Base-by-base conservation (phyloP, 805 yeast genomes). In the Yamadazyma insecticola region DNA sequence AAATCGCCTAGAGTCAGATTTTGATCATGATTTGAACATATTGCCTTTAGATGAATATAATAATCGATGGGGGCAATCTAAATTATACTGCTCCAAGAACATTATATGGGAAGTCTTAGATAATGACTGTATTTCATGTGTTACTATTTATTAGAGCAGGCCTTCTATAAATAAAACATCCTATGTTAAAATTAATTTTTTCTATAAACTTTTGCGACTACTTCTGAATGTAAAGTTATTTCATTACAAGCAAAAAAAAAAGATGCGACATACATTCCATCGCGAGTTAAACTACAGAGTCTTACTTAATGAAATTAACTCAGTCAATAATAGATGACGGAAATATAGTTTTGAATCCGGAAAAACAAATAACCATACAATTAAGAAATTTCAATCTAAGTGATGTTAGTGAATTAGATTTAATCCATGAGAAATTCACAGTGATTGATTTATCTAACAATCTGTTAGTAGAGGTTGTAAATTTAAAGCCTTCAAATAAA, bases 371-470 rank as follows among this genome's bases (percentile, higher is more conserved):
- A 22, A 58, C 64, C 2, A 47, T 66, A 13, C 59, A 49, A 38
- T 51, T 66, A 31, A 52, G 72, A 24, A 43, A 47, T 37, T 47
- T 51, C 15, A 54, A 54, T 19, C 49, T 63, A 5, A 53, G 59
- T 4, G 50, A 35, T 33, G 47, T 66, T 19, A 71, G 65, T 33
- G 63, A 59, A 33, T 48, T 65, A n/a, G n/a, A n/a, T n/a, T n/a
- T n/a, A n/a, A n/a, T n/a, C n/a, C n/a, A n/a, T n/a, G n/a, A 33
- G 14, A 24, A 43, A 25, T 57, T 57, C 50, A 79, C 69, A 37
- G 74, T 69, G 11, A 55, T 90, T 3, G 97, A 90, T 51, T 50
- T 90, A 19, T 75, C 90, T 1, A 79, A 81, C 47, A 90, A 90
- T 55, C 80, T 75, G 20, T 57, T 90, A n/a, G 55, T 67, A 1